Evolutionary conservation across 805 yeast genomes (phyloP).

Genomic region (Teunomyces panamensis): DNA sequence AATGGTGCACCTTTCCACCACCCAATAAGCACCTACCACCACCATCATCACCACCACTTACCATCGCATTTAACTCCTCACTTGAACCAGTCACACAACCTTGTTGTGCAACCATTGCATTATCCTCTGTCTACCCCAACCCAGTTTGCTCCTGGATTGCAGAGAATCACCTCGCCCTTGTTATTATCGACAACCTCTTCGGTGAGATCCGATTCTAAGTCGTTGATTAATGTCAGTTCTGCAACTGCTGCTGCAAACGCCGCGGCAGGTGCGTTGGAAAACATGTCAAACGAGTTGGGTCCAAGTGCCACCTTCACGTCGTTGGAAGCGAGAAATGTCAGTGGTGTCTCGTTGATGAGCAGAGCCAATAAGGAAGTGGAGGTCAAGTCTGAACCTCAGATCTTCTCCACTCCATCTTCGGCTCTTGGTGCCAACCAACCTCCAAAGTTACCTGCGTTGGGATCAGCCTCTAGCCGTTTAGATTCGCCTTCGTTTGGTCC

Average conservation of each 20-base stretch:
- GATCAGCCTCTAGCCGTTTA: slow-evolving; percentile 13
- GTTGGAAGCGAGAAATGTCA: slow-evolving; percentile 11
- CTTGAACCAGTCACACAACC: slow-evolving; percentile 19
- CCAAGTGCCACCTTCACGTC: slow-evolving; percentile 42
- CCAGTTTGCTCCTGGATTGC: slow-evolving; percentile 64
- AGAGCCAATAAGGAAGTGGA: slow-evolving; percentile 13
- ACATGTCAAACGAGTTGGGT: slow-evolving; percentile 42
- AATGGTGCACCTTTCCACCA: slow-evolving; percentile 8
- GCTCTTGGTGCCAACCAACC: slow-evolving; percentile 26
- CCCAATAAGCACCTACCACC: slow-evolving; percentile 10
- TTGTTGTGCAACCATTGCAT: slow-evolving; percentile 52
- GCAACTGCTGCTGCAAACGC: slow-evolving; percentile 7
- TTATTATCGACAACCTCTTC: slow-evolving; percentile 51
- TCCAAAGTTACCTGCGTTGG: slow-evolving; percentile 34
- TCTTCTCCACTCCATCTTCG: slow-evolving; percentile 36
- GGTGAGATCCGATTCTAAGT: slow-evolving; percentile 23
- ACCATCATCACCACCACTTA: slow-evolving; percentile 11
- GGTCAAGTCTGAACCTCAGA: slow-evolving; percentile 9
- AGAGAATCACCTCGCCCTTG: slow-evolving; percentile 63
- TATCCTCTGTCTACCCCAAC: slow-evolving; percentile 70
- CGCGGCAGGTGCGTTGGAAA: slow-evolving; percentile 45
- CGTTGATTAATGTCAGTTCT: slow-evolving; percentile 4
- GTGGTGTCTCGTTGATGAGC: slow-evolving; percentile 35
- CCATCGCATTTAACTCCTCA: slow-evolving; percentile 10
- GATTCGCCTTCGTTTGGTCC: slow-evolving; percentile 49